phyloP scores from a whole-genome alignment of 352 stramenopile species.

The Pythium scleroteichum region DNA sequence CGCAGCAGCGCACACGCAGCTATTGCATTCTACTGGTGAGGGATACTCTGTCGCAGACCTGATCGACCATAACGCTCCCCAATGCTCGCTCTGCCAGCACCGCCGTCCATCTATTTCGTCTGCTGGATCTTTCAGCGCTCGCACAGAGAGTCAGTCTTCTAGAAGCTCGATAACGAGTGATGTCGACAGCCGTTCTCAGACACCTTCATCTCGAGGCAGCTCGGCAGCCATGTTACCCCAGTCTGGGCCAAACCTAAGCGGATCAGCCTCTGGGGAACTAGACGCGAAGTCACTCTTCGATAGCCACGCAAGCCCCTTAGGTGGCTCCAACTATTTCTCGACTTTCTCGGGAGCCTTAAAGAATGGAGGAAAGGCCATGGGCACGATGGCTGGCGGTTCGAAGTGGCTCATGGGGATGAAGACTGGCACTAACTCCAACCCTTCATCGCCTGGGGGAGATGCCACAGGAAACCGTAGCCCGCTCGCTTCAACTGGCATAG shows the following conservation, averaged over 20 bases:
- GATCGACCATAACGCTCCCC: constrained; percentile 65
- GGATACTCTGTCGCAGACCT: constrained; percentile 68
- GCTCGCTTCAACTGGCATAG: constrained; percentile 26
- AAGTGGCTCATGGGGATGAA: constrained; percentile 84
- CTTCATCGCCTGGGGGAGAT: constrained; percentile 6
- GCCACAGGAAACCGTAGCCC: constrained; percentile 14
- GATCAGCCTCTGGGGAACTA: constrained; percentile 22
- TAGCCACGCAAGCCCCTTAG: constrained; percentile 19
- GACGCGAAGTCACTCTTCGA: constrained; percentile 49
- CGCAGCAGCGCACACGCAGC: constrained; percentile 48
- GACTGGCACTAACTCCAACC: constrained; percentile 1
- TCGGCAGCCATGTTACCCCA: constrained; percentile 15
- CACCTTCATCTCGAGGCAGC: constrained; percentile 18
- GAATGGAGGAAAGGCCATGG: constrained; percentile 64
- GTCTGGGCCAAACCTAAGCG: constrained; percentile 16
- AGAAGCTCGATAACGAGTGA: constrained; percentile 2
- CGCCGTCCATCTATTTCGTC: constrained; percentile 31
- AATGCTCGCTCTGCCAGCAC: constrained; percentile 65
- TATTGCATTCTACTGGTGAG: constrained; percentile 41
- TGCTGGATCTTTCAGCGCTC: constrained; percentile 19
- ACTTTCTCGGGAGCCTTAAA: constrained; percentile 71
- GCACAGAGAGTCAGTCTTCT: constrained; percentile 16
- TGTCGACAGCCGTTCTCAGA: constrained; percentile 3
- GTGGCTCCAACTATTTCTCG: constrained; percentile 56
- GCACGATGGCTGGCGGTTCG: constrained; percentile 54